Evolutionary conservation across 305 asterid species (phyloP).

Genomic region (Solanum hybrid): DNA sequence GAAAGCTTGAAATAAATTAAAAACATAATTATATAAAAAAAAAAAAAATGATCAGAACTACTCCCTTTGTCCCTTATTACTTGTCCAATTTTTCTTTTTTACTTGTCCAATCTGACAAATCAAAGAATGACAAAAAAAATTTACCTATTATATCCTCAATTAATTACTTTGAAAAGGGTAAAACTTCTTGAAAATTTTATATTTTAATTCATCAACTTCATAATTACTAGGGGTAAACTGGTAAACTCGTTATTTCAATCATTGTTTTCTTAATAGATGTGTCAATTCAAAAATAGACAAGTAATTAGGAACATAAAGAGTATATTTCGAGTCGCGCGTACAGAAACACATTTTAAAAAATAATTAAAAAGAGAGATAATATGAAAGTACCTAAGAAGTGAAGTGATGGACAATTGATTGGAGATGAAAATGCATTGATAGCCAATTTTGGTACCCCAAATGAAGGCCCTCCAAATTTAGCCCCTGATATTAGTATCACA

Average conservation of each 20-base stretch:
- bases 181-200: neutral
- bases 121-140: no score
- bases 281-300: neutral
- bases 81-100: neutral
- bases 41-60: neutral
- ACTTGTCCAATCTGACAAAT: neutral
- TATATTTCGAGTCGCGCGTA: no score
- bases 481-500: conserved; percentile 7
- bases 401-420: conserved; percentile 21
- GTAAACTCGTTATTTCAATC: neutral
- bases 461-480: conserved; percentile 15
- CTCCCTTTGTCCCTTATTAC: neutral
- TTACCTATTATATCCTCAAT: no score
- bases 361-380: neutral
- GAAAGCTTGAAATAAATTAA: neutral
- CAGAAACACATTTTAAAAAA: no score
- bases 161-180: neutral
- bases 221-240: neutral
- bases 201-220: neutral
- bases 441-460: conserved; percentile 23
- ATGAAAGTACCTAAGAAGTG: conserved; percentile 21
- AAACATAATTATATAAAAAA: neutral
- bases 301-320: no score
- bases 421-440: conserved; percentile 21
- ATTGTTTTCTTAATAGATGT: no score